phyloP scores from a whole-genome alignment of 2,329 filamentous ascomycete genomes.

The Gremmenia infestans region DNA sequence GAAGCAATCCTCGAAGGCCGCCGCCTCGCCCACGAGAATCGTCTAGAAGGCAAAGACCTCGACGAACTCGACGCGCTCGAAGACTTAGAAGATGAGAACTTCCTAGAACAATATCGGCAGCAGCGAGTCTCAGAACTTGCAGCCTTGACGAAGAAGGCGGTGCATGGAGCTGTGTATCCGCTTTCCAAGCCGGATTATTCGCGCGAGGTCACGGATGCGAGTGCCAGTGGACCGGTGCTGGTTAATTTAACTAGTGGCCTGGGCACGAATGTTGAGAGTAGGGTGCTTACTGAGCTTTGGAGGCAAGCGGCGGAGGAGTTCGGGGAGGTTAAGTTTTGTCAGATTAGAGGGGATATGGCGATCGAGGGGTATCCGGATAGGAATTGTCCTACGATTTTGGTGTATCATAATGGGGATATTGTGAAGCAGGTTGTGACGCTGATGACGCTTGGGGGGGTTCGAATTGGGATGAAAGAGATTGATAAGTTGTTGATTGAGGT shows the following conservation, averaged over 20 bases:
- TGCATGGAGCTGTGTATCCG: constrained; percentile 89
- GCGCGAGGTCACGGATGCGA: constrained; percentile 87
- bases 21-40: constrained; percentile 81
- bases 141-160: constrained; percentile 66
- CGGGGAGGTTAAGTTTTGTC: constrained; percentile 95
- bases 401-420: constrained; percentile 94
- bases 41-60: constrained; percentile 88
- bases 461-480: constrained; percentile 67
- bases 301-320: constrained; percentile 76
- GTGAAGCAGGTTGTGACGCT: constrained; percentile 89
- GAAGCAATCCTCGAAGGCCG: constrained; percentile 85
- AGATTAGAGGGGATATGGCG: constrained; percentile 86
- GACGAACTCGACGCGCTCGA: constrained; percentile 92
- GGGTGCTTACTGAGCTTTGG: constrained; percentile 81
- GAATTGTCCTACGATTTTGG: constrained; percentile 89
- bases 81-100: constrained; percentile 90
- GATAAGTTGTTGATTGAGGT: constrained; percentile 78
- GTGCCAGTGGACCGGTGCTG: constrained; percentile 61
- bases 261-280: constrained; percentile 79
- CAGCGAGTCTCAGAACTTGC: constrained; percentile 82
- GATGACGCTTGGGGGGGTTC: constrained; percentile 67
- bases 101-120: constrained; percentile 81
- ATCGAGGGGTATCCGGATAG: constrained; percentile 94
- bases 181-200: constrained; percentile 92
- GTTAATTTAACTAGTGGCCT: constrained; percentile 78